These are phyloP conservation scores for Pisolithus sp. DNA, from an alignment of 768 basidiomycete genomes.

Conservation along the genomic window DNA sequence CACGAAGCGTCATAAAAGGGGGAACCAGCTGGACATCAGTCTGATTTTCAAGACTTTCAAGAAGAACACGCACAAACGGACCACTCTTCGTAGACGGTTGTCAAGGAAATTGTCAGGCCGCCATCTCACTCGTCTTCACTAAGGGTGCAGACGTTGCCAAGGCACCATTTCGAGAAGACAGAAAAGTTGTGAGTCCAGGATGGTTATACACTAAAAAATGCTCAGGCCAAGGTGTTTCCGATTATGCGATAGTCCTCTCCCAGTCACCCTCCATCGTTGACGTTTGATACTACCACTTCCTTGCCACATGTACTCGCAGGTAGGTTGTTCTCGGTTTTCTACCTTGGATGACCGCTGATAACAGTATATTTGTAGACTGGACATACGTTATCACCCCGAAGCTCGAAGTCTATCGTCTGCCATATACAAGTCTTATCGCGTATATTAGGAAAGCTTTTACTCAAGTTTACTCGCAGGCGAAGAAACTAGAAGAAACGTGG, in stretches of 20 bases:
- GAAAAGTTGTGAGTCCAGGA: background rate
- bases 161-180: background rate
- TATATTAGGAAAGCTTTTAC: constrained; percentile 18
- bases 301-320: constrained; percentile 13
- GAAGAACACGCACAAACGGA: constrained; percentile 2
- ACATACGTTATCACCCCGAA: constrained; percentile 22
- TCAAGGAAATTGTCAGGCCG: background rate
- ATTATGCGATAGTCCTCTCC: background rate
- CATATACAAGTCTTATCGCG: constrained; percentile 17
- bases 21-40: background rate
- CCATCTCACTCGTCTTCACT: constrained; percentile 2
- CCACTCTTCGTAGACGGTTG: background rate
- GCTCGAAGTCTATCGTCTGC: constrained; percentile 19
- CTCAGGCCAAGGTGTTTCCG: background rate
- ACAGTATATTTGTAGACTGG: constrained; percentile 16
- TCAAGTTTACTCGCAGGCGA: constrained; percentile 5
- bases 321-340: background rate
- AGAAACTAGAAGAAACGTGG: constrained; percentile 12
- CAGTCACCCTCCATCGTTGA: background rate
- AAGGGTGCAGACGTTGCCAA: background rate
- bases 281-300: background rate
- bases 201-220: background rate
- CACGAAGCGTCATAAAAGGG: constrained; percentile 10
- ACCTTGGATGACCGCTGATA: background rate
- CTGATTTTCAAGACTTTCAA: constrained; percentile 1